Base-by-base conservation (phyloP, 495 filamentous ascomycete genomes). In the Neurospora sublineolata region DNA sequence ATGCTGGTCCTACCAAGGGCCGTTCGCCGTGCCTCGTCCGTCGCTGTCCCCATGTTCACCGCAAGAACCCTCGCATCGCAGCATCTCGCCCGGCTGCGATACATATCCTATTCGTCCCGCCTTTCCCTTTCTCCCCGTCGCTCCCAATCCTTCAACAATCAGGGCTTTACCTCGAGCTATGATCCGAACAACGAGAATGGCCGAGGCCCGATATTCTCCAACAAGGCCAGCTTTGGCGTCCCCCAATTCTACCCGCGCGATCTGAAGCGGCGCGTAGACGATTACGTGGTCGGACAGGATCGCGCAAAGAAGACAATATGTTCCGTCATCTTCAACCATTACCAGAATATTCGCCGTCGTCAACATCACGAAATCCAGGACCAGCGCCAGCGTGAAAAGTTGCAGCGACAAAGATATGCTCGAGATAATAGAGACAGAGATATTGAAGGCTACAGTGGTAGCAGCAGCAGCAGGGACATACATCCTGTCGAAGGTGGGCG, bases 241-340 rank as follows among this genome's bases (percentile, higher is more conserved):
- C 88, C 90, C 27, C 86, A 87, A 67, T 85, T 97, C 72, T 97
- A 93, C n/a, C 93, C 92, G 4, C 88, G 86, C 72, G 84, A 89
- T 72, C 83, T 99, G 75, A 98, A 98, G 81, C 87, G 93, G 75
- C 92, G 97, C 78, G 88, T 98, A 12, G 96, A 99, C 77, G 91
- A 94, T 78, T 98, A 93, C 79, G 94, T 99, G 8, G 94, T 99
- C 7, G 96, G 96, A 30, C 95, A 99, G 79, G 92, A 97, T 75
- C 90, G 92, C 68, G 93, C 95, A n/a, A 99, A 98, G 86, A 95
- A 95, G 79, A 91, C 94, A 33, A 86, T 97, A 69, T 94, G 93
- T 74, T 91, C 94, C 12, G 93, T 94, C 4, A 92, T 99, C n/a
- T 97, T 93, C 81, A 97, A 97, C 82, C 95, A 99, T 77, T 98